Evolutionary conservation across 2,329 filamentous ascomycete genomes (phyloP), one percentile per base, ranked within the genome.

Genomic region (Penicillium digitatum): DNA sequence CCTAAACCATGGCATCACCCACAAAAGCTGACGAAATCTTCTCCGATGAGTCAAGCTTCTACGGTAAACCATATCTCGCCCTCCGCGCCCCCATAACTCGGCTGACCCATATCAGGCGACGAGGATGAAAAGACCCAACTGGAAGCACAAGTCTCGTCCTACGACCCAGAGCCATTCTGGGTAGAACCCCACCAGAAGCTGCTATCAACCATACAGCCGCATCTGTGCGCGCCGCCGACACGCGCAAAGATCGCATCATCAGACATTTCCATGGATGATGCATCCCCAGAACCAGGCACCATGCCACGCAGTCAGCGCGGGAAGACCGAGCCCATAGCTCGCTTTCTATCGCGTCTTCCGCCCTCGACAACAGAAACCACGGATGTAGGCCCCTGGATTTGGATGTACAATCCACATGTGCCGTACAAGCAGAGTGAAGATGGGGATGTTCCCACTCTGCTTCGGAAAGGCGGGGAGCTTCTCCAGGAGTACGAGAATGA

Each of bases 341-440:
- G 81, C 1, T 95, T 95, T 63, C 72, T 94, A 2, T 56, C 74
- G 9, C 84, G 89, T 9, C 76, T 92, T 0, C 87, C 87, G 0
- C 88, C 90, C 0, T 79, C 81, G 3, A 86, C 81, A 1, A 88
- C 85, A 1, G 71, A 76, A 2, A 69, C 73, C 3, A 72, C 70
- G 1, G 65, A 65, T 0, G 62, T 74, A 0, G 77, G 80, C 3
- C 81, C 81, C 0, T 94, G 89, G 87, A 89, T 95, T 45, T 90
- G 82, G 76, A 82, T 88, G 39, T 81, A 80, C 49, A 90, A 90
- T 68, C 87, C 87, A 0, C 62, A 65, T 22, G 48, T 70, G 72
- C 5, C 72, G 72, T 16, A 60, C 66, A 42, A 76, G 70, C 54
- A 57, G 54, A 76, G 76, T 6, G 47, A 34, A 1, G 77, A 82